Evolutionary conservation across 129 eudicot genomes (phyloP).

Genomic region (Scalesia atractyloides): DNA sequence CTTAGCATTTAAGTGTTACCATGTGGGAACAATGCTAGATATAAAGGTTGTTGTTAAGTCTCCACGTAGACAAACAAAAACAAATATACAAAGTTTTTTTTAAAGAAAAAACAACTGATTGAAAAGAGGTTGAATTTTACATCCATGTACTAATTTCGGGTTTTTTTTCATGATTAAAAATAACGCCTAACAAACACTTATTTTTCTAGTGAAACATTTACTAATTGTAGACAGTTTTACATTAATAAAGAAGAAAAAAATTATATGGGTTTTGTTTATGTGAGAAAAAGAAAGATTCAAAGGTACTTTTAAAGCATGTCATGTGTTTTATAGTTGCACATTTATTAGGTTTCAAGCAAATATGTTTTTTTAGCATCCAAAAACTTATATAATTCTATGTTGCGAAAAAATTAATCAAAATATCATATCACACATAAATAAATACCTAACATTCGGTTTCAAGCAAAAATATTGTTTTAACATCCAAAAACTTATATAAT

Average conservation of each 20-base stretch:
- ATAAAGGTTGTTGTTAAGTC: no score
- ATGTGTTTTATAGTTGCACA: not conserved
- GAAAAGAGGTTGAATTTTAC: no score
- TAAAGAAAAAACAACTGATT: no score
- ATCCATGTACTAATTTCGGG: not conserved
- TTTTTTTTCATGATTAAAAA: not conserved
- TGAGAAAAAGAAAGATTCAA: not conserved
- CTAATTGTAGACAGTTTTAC: no score
- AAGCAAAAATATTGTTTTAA: not conserved
- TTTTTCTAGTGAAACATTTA: not conserved
- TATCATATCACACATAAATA: not conserved
- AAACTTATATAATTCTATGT: not conserved
- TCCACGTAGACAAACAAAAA: no score
- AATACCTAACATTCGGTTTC: slow-evolving; percentile 6
- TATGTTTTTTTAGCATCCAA: not conserved
- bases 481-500: not conserved
- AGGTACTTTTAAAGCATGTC: not conserved
- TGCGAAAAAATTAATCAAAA: not conserved
- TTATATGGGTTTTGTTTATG: no score
- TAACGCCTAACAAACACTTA: not conserved
- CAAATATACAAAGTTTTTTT: no score
- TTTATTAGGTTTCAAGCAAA: not conserved
- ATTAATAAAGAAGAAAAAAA: no score
- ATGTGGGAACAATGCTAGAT: no score
- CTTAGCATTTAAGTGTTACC: no score